Evolutionary conservation across 768 basidiomycete genomes (phyloP).

Genomic region (Symmetrospora coprosmae): DNA sequence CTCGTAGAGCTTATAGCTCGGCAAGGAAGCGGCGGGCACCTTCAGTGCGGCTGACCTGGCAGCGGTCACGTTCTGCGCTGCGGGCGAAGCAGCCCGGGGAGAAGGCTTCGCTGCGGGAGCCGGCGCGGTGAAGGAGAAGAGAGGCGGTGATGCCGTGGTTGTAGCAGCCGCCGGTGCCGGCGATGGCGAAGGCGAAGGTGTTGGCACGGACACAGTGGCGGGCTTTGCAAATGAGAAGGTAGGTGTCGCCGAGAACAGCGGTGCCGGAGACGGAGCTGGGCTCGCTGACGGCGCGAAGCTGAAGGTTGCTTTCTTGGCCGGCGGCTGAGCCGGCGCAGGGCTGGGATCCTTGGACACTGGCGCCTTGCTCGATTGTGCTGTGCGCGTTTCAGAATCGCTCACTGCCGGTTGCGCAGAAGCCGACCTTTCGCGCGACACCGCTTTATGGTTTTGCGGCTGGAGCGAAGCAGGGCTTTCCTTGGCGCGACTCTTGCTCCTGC

Average conservation of each 20-base stretch:
- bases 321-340: background rate
- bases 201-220: background rate
- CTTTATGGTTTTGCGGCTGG: too few relatives aligned
- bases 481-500: too few relatives aligned
- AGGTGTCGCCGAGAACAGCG: too few relatives aligned
- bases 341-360: too few relatives aligned
- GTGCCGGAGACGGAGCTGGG: background rate
- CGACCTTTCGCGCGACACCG: background rate
- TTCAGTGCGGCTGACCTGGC: background rate
- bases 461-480: too few relatives aligned
- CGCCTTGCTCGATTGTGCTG: too few relatives aligned
- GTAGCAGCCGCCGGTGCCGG: background rate
- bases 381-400: background rate
- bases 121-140: background rate
- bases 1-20: conserved; percentile 1
- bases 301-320: background rate
- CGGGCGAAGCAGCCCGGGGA: background rate
- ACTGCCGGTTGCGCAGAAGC: background rate
- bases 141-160: background rate
- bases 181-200: background rate
- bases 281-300: background rate
- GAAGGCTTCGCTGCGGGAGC: background rate
- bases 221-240: background rate
- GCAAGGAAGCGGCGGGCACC: background rate
- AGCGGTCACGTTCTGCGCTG: background rate